Base-by-base conservation (phyloP, 208 protist species). In the Leishmania gerbilli region DNA sequence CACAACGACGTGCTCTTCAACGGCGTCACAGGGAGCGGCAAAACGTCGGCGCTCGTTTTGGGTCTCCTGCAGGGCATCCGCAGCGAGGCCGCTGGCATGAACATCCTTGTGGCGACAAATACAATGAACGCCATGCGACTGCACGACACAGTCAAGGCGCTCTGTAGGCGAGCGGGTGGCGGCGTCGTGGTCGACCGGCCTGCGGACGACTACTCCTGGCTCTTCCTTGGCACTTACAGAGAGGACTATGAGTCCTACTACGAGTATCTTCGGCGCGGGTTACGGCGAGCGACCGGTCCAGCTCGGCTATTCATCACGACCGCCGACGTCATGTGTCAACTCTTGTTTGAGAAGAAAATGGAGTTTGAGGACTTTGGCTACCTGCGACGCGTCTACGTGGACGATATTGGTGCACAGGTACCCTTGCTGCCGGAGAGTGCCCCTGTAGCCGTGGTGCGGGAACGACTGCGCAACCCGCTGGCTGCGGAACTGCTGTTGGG, bases 281-380 rank as follows among this genome's bases (percentile, higher is more conserved):
- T 96, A 27, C 34, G 87, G 27, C 53, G 68, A 37, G 2, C 51
- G 1, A 40, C 90, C 77, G 89, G 93, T 0, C 90, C 91, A 0
- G 87, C 87, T 21, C 89, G 94, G 17, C 82, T 95, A 6, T 80
- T 95, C 62, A 94, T 97, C 80, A 96, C 94, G 17, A 96, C 94
- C 11, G 94, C 94, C 8, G 92, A 95, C 53, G 91, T 92, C 13
- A 83, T 97, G 83, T 95, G 90, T 71, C 71, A 97, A 60, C 77
- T 97, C 72, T 79, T 97, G 40, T 97, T 96, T 83, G 89, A 96
- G 80, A 91, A 93, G 69, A 97, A 97, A 81, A 93, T 95, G 88
- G 90, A 97, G 77, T 97, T 96, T 76, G 88, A 92, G 60, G 76
- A 89, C 34, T 95, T 95, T 85, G 94, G 94, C 49, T 97, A 95